Evolutionary conservation across 129 eudicot species (phyloP).

Genomic region (Escallonia herrerae): DNA sequence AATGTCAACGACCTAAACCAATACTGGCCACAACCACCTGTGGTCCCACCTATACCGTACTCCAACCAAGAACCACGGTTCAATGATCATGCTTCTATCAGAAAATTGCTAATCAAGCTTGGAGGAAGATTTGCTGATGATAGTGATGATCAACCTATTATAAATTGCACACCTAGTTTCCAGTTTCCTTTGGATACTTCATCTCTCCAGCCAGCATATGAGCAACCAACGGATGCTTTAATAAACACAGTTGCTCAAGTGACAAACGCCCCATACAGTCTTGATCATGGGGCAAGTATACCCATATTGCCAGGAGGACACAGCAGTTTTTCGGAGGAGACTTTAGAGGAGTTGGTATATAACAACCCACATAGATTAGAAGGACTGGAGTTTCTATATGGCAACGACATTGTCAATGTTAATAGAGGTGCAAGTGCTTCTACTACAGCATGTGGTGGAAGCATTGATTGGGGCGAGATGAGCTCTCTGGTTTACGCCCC

Average conservation of each 20-base stretch:
- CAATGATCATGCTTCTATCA: slow-evolving; percentile 29
- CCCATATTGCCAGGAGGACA: slow-evolving; percentile 17
- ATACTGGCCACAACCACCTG: slow-evolving; percentile 5
- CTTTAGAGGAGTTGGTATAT: slow-evolving; percentile 33
- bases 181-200: slow-evolving; percentile 8
- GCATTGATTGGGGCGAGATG: slow-evolving; percentile 67
- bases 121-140: slow-evolving; percentile 55
- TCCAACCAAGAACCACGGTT: slow-evolving; percentile 16
- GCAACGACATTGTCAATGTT: slow-evolving; percentile 23
- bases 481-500: slow-evolving; percentile 35
- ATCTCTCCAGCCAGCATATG: slow-evolving; percentile 18
- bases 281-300: slow-evolving; percentile 5
- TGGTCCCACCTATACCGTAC: slow-evolving; percentile 14
- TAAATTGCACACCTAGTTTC: slow-evolving; percentile 14
- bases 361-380: slow-evolving; percentile 35
- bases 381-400: slow-evolving; percentile 67
- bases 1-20: slow-evolving; percentile 5
- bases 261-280: slow-evolving; percentile 18
- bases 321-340: slow-evolving; percentile 21
- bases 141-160: slow-evolving; percentile 9
- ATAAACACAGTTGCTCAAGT: slow-evolving; percentile 15
- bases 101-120: slow-evolving; percentile 30
- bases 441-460: slow-evolving; percentile 28
- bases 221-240: slow-evolving; percentile 7
- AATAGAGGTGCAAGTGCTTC: slow-evolving; percentile 23